Evolutionary conservation across 768 basidiomycete species (phyloP).

Genomic region (Russula sp.): DNA sequence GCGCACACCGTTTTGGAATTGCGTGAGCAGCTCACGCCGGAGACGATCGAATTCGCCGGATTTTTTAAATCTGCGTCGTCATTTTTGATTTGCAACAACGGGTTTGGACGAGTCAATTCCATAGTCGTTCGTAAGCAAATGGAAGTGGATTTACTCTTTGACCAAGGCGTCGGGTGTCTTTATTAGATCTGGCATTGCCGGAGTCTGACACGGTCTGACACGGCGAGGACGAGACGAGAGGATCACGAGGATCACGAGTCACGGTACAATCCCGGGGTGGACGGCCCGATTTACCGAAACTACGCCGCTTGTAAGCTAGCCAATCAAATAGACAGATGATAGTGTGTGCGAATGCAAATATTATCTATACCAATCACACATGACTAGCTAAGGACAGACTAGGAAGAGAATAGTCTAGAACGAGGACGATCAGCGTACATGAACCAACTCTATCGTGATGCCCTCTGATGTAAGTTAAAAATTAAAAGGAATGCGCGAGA

Average conservation of each 20-base stretch:
- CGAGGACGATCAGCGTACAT: conserved; percentile 2
- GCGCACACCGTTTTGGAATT: conserved; percentile 54
- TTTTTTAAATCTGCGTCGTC: conserved; percentile 54
- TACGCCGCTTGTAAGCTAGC: background rate
- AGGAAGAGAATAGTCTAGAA: conserved; percentile 5
- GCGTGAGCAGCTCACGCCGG: conserved; percentile 50
- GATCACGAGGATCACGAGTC: no score
- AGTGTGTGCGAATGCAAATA: background rate
- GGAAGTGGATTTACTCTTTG: conserved; percentile 8
- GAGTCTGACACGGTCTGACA: no score
- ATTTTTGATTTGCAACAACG: background rate
- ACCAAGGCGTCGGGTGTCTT: conserved; percentile 18
- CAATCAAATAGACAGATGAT: background rate
- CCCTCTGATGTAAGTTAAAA: background rate
- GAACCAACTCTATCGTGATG: conserved; percentile 1
- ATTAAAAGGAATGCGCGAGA: background rate
- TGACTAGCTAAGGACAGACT: conserved; percentile 16
- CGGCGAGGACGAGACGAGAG: no score
- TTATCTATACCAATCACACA: conserved; percentile 13
- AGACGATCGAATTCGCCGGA: conserved; percentile 70
- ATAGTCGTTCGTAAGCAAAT: background rate
- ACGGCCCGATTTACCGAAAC: background rate
- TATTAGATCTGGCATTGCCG: conserved; percentile 15
- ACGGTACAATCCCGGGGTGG: background rate
- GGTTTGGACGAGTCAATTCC: background rate